phyloP scores from a whole-genome alignment of 2,329 filamentous ascomycete genomes.

The Aotearoamyces nothofagi region DNA sequence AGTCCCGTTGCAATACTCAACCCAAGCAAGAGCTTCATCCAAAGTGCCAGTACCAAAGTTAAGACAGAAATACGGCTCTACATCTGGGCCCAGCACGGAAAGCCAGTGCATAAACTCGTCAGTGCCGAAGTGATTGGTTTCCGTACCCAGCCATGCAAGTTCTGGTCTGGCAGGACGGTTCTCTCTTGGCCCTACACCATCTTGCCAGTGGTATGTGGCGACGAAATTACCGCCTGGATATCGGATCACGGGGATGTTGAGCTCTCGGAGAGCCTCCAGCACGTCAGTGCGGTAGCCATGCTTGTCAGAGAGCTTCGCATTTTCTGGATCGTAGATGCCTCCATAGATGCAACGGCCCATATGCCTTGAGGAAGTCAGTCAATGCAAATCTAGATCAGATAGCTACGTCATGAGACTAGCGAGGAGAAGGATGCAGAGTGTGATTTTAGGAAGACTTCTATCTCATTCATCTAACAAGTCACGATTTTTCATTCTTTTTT shows the following conservation, averaged over 20 bases:
- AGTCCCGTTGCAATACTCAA: constrained; percentile 77
- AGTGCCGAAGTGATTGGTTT: constrained; percentile 69
- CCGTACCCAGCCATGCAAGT: constrained; percentile 63
- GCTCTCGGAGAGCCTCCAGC: constrained; percentile 54
- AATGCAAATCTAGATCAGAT: neutral
- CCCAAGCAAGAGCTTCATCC: constrained; percentile 50
- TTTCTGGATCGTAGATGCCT: constrained; percentile 68
- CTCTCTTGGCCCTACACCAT: constrained; percentile 62
- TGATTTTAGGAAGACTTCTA: too few species aligned
- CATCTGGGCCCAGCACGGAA: constrained; percentile 49
- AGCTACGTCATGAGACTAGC: neutral
- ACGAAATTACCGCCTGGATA: constrained; percentile 79
- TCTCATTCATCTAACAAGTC: neutral
- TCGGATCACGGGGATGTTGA: constrained; percentile 61
- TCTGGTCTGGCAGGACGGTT: constrained; percentile 49
- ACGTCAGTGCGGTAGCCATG: constrained; percentile 71
- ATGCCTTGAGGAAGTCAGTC: constrained; percentile 34
- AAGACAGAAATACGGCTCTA: constrained; percentile 65
- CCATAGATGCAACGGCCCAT: constrained; percentile 86
- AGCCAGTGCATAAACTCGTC: constrained; percentile 83
- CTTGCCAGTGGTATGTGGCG: constrained; percentile 75
- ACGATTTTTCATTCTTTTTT: neutral
- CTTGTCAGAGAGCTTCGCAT: constrained; percentile 54
- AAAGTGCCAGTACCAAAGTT: constrained; percentile 65
- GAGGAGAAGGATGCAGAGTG: neutral